These are phyloP conservation scores for Bathelium albidoporum DNA, from an alignment of 495 filamentous ascomycete species.

Conservation along the genomic window DNA sequence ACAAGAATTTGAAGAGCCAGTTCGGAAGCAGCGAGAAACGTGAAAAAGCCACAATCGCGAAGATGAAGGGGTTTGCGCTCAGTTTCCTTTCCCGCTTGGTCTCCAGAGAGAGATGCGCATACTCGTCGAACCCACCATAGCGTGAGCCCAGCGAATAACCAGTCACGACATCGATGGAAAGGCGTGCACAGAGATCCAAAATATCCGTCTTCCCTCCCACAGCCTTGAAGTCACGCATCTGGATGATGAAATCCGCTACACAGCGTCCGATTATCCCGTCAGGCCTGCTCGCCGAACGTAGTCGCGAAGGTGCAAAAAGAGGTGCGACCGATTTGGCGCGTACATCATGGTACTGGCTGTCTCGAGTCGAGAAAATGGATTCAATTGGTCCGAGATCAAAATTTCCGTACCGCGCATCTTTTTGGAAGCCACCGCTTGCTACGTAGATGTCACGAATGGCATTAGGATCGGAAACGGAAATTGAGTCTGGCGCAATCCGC, in stretches of 20 bases:
- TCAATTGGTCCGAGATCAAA: conserved; percentile 42
- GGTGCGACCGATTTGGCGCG: conserved; percentile 41
- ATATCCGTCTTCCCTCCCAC: conserved; percentile 31
- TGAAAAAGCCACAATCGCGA: conserved; percentile 40
- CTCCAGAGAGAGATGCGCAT: too few relatives aligned
- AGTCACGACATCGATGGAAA: conserved; percentile 39
- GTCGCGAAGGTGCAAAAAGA: conserved; percentile 36
- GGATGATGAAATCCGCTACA: conserved; percentile 34
- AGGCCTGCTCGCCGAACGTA: conserved; percentile 26
- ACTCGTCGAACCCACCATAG: conserved; percentile 32
- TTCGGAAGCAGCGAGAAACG: conserved; percentile 40
- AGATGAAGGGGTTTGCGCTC: conserved; percentile 17
- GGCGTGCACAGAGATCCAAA: conserved; percentile 32
- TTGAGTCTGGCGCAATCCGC: too few relatives aligned
- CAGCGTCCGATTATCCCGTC: conserved; percentile 28
- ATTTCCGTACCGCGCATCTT: conserved; percentile 38
- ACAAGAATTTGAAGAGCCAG: conserved; percentile 29
- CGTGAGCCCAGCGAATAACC: conserved; percentile 37
- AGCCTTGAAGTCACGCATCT: conserved; percentile 25
- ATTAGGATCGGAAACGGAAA: too few relatives aligned
- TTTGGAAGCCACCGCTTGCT: conserved; percentile 41
- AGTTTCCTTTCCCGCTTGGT: too few relatives aligned
- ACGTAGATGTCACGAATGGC: too few relatives aligned
- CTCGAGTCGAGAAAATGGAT: conserved; percentile 42
- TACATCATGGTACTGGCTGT: conserved; percentile 29